These are phyloP conservation scores for Fraxinus greggii DNA, from an alignment of 305 asterid species.

Conservation along the genomic window DNA sequence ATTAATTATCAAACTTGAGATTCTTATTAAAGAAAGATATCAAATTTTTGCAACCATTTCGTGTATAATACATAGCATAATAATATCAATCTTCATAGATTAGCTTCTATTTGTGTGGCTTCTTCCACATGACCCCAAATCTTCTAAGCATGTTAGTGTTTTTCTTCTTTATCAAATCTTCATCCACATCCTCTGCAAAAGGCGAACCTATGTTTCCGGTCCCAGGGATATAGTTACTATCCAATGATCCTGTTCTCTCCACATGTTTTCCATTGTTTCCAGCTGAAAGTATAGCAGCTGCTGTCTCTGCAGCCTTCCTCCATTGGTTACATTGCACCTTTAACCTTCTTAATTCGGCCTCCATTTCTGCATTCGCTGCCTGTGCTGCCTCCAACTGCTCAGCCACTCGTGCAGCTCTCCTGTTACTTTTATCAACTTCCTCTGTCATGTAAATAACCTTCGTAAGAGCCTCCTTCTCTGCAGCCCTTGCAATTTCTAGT, in stretches of 20 bases:
- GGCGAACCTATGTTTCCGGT: slow-evolving; percentile 36
- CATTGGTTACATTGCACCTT: slow-evolving; percentile 70
- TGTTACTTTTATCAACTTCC: slow-evolving; percentile 51
- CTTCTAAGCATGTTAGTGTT: slow-evolving; percentile 55
- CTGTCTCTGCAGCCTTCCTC: slow-evolving; percentile 82
- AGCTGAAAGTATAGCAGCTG: slow-evolving; percentile 53
- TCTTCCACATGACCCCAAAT: slow-evolving; percentile 67
- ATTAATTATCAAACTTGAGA: neutral
- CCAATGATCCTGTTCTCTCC: slow-evolving; percentile 61
- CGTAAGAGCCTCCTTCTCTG: slow-evolving; percentile 49
- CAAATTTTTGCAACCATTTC: neutral
- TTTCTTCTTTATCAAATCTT: slow-evolving; percentile 58
- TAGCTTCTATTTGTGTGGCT: slow-evolving; percentile 42
- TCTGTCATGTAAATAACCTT: slow-evolving; percentile 38
- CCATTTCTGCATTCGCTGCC: slow-evolving; percentile 56
- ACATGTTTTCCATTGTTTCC: slow-evolving; percentile 45
- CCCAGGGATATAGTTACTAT: slow-evolving; percentile 38
- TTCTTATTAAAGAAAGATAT: neutral
- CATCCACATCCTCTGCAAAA: slow-evolving; percentile 45
- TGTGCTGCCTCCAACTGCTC: slow-evolving; percentile 62
- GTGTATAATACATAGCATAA: neutral
- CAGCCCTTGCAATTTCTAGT: slow-evolving; percentile 37
- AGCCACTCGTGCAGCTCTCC: slow-evolving; percentile 35
- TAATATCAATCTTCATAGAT: neutral
- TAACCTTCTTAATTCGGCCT: slow-evolving; percentile 57